phyloP scores from a whole-genome alignment of 2,329 filamentous ascomycete species.

The Microcera coccophila region DNA sequence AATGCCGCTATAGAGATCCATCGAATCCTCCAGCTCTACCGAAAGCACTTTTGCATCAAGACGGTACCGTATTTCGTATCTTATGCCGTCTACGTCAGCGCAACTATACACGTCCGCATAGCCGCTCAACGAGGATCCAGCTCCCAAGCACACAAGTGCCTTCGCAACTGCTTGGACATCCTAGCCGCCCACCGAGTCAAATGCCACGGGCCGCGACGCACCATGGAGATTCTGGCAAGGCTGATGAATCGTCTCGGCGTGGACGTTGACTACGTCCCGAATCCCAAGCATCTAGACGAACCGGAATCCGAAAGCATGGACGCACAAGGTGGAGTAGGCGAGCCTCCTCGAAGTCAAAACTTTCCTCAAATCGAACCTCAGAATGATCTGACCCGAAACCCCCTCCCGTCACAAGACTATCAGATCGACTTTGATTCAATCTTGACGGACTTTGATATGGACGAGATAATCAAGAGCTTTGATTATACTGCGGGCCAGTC shows the following conservation, averaged over 20 bases:
- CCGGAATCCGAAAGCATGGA: background rate
- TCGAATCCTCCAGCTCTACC: constrained; percentile 39
- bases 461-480: background rate
- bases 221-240: constrained; percentile 10
- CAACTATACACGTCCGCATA: constrained; percentile 48
- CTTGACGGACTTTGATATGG: background rate
- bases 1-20: constrained; percentile 42
- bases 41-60: constrained; percentile 39
- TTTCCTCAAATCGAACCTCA: background rate
- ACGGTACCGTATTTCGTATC: constrained; percentile 48
- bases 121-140: constrained; percentile 40
- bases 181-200: constrained; percentile 43
- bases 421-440: background rate
- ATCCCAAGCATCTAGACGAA: background rate
- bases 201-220: constrained; percentile 10
- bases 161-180: constrained; percentile 42
- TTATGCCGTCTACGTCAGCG: constrained; percentile 51
- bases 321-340: background rate
- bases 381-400: too few species aligned
- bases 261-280: background rate
- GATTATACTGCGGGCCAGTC: background rate
- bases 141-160: constrained; percentile 36
- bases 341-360: background rate
- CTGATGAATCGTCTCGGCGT: constrained; percentile 3
- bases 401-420: background rate